These are phyloP conservation scores for Ascochyta koolunga DNA, from an alignment of 2,329 filamentous ascomycete genomes.

Conservation along the genomic window DNA sequence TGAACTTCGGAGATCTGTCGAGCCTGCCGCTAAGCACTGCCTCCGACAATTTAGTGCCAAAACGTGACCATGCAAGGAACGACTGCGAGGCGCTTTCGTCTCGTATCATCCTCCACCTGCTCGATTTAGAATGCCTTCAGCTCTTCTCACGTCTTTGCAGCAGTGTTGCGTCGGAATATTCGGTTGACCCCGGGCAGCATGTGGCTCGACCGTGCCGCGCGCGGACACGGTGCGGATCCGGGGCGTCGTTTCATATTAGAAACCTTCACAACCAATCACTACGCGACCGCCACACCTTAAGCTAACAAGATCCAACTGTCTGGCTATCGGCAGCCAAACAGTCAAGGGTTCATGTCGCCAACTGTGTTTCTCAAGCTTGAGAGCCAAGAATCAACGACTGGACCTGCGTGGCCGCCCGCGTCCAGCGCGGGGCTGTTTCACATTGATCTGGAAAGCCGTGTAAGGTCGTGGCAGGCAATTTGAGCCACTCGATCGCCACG, in stretches of 20 bases:
- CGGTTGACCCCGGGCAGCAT: conserved; percentile 3
- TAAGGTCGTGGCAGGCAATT: conserved; percentile 29
- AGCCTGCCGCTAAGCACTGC: background rate
- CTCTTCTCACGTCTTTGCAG: background rate
- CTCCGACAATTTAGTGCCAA: background rate
- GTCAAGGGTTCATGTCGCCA: conserved; percentile 11
- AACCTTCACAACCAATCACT: conserved; percentile 43
- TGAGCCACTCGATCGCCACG: conserved; percentile 40
- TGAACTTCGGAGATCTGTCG: background rate
- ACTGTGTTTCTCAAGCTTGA: conserved; percentile 8
- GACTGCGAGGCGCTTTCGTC: background rate
- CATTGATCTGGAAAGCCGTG: conserved; percentile 4
- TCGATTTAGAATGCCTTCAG: background rate
- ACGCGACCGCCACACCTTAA: conserved; percentile 33
- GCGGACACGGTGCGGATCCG: conserved; percentile 5
- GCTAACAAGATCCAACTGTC: conserved; percentile 37
- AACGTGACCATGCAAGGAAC: background rate
- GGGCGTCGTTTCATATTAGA: conserved; percentile 27
- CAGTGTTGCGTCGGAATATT: background rate
- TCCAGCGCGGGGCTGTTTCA: conserved; percentile 39
- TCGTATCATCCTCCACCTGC: background rate
- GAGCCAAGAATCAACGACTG: conserved; percentile 23
- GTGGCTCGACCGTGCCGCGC: conserved; percentile 10
- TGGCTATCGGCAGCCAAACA: conserved; percentile 25
- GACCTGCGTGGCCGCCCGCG: conserved; percentile 15